Base-by-base conservation (phyloP, 306 rosid genomes). In the Sphenostylis stenocarpa region DNA sequence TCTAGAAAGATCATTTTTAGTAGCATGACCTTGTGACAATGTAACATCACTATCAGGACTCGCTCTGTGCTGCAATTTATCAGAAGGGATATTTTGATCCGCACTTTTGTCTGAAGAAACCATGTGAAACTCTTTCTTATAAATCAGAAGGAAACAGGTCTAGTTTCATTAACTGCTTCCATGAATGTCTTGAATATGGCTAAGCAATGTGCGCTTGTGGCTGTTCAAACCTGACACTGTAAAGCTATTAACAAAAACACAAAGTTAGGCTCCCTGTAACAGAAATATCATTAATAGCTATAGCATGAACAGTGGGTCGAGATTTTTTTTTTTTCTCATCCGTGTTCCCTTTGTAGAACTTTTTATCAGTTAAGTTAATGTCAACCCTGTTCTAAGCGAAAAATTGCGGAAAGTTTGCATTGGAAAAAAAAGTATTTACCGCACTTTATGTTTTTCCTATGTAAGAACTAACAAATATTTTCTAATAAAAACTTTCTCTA, bases 21-120 rank as follows among this genome's bases (percentile, higher is more conserved):
- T 51, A 47, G 51, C 79, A 52, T 67, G 80, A 44, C 63, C 86
- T 61, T 83, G 68, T 57, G 89, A 83, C 24, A 68, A 72, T 39
- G 75, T 67, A 19, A 44, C 62, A 82, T 71, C 87, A 29, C 82
- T 74, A 68, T 51, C 83, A 72, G 85, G 67, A 73, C 82, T 81
- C 75, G 29, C 67, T 72, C 47, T 77, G 78, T 85, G 85, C 67
- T 65, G 88, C 81, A 44, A 75, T 74, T 79, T 65, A 76, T 80
- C 96, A 70, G 90, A 83, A 84, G 86, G 77, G 71, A 73, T 81
- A 57, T 77, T 86, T 66, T 77, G 85, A 62, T 69, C 81, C 6
- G 76, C 87, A 78, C 62, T 79, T 84, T 85, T 80, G 82, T 87
- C 88, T 9, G 82, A 77, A 47, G 92, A 88, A 88, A 91, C 90